phyloP scores from a whole-genome alignment of 148 eudicot genomes.

The Amaranthus cruentus region DNA sequence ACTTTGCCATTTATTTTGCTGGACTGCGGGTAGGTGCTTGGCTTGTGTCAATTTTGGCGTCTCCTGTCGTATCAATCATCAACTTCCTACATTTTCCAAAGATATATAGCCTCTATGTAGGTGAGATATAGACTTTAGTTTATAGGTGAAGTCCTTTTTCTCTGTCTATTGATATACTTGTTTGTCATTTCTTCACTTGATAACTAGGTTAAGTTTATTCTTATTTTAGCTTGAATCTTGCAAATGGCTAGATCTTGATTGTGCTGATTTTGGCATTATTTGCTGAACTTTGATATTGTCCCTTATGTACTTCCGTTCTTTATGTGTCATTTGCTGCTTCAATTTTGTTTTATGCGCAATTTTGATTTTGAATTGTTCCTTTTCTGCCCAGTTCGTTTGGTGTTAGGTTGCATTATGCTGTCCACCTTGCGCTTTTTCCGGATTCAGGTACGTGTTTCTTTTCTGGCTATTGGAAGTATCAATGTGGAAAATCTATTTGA shows the following conservation, averaged over 20 bases:
- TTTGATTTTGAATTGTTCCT: constrained; percentile 7
- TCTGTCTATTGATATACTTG: neutral
- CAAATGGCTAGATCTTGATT: neutral
- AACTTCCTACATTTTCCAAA: constrained; percentile 60
- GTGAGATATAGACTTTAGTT: constrained; percentile 30
- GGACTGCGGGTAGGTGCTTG: constrained; percentile 54
- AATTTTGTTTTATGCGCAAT: neutral
- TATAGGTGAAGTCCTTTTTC: neutral
- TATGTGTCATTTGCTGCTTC: constrained; percentile 2
- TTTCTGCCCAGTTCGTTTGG: constrained; percentile 60
- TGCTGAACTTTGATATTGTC: neutral
- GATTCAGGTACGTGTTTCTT: constrained; percentile 46
- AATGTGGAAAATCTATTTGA: neutral
- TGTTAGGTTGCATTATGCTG: constrained; percentile 67
- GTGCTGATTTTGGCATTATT: constrained; percentile 15
- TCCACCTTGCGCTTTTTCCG: constrained; percentile 71
- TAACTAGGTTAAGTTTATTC: neutral
- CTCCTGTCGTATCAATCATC: constrained; percentile 50
- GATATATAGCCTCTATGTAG: constrained; percentile 66
- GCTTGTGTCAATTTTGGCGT: constrained; percentile 67
- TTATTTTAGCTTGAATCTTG: neutral
- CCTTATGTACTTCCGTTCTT: neutral
- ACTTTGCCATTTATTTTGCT: neutral
- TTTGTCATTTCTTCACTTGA: constrained; percentile 5
- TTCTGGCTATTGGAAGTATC: neutral